These are phyloP conservation scores for Corynespora cassiicola DNA, from an alignment of 2,329 filamentous ascomycete species.

Conservation along the genomic window DNA sequence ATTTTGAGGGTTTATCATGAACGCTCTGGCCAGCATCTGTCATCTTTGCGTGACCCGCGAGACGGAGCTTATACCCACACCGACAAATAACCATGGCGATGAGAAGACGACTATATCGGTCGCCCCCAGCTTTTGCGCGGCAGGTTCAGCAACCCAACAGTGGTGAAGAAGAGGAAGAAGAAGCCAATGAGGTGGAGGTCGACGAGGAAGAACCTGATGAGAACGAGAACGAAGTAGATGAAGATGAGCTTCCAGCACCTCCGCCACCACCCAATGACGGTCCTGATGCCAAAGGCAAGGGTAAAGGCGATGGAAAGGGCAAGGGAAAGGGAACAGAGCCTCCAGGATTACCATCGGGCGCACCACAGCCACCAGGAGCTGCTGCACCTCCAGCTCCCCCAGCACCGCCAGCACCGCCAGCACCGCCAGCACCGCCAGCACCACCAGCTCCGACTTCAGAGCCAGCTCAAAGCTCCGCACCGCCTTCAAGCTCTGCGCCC, in stretches of 20 bases:
- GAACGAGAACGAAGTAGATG: neutral
- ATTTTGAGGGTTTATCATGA: too few species aligned
- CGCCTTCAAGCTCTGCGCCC: neutral
- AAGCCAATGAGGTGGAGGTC: neutral
- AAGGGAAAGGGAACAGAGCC: slow-evolving; percentile 2
- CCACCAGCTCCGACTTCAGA: neutral
- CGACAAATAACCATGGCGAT: too few species aligned
- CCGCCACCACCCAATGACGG: too few species aligned
- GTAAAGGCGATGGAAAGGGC: neutral
- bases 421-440: neutral
- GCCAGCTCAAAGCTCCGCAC: neutral
- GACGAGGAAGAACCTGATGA: slow-evolving; percentile 1
- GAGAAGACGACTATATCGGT: slow-evolving; percentile 5
- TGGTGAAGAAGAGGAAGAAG: neutral
- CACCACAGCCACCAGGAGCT: neutral
- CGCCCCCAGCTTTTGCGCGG: too few species aligned
- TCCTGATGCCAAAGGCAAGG: too few species aligned
- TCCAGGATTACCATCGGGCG: neutral
- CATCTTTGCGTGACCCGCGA: too few species aligned
- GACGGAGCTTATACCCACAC: too few species aligned
- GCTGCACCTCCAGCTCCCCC: neutral
- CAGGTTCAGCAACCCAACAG: neutral
- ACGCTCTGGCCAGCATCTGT: too few species aligned
- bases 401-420: neutral
- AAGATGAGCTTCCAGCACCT: neutral